Evolutionary conservation across 2,329 filamentous ascomycete genomes (phyloP), one percentile per base, ranked within the genome.

Genomic region (Scortechinia acanthostroma): DNA sequence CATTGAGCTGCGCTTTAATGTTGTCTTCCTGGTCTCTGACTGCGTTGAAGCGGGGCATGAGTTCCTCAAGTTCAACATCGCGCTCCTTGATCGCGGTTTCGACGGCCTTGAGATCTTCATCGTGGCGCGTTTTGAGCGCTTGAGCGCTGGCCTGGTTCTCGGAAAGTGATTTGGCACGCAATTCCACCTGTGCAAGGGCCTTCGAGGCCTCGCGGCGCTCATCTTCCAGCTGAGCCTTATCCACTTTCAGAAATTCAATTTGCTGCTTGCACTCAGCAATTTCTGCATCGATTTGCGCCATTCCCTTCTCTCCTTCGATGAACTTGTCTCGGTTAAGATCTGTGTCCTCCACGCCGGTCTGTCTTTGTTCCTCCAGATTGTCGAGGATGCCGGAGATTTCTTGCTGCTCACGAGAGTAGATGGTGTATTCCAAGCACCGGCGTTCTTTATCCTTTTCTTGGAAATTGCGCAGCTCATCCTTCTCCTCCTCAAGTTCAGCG

Each of bases 381-480:
- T 93, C 88, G 16, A 98, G 75, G 2, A 86, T 80, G 40, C 81
- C 78, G 48, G 86, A 74, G 25, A 95, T 81, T 19, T 86, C 84
- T 16, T 84, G 77, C 59, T 97, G 90, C 56, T 96, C 89, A 49
- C 88, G 84, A 53, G 93, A 84, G 63, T 95, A 90, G 55, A 95
- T 91, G 1, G 91, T 93, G 59, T 97, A 97, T 62, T 97, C 89
- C 42, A 98, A 73, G 60, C 91, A 96, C 51, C 91, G 77, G 48
- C 90, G 81, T 63, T 98, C 91, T 47, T 87, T 83, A 55, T 98
- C 93, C 61, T 94, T 95, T 49, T 95, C 90, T 62, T 97, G 93
- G 59, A 91, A 98, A 4, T 84, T 90, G 42, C 90, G 82, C 30
- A 98, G 73, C 63, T 98, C 94, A 57, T 96, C 90, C 62, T 97